phyloP scores from a whole-genome alignment of 2,329 filamentous ascomycete genomes.

The Lachnellula hyalina region DNA sequence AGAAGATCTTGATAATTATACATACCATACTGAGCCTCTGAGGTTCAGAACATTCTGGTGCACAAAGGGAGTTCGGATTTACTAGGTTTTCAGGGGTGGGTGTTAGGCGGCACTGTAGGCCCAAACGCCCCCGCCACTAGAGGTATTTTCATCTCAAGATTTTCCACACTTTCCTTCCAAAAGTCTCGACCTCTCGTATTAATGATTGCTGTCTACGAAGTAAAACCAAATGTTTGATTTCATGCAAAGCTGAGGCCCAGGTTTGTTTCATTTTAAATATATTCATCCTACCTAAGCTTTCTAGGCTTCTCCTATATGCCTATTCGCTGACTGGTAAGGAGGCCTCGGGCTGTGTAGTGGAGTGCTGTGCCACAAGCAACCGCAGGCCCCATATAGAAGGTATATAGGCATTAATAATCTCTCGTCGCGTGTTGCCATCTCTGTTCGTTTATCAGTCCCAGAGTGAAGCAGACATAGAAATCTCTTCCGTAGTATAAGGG shows the following conservation, averaged over 20 bases:
- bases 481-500: too few relatives aligned
- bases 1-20: neutral
- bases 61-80: too few relatives aligned
- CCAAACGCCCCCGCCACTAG: too few relatives aligned
- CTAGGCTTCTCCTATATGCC: neutral
- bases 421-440: neutral
- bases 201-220: too few relatives aligned
- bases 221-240: neutral
- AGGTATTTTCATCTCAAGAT: too few relatives aligned
- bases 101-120: too few relatives aligned
- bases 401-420: neutral
- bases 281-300: neutral
- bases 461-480: too few relatives aligned
- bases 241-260: neutral
- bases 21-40: too few relatives aligned
- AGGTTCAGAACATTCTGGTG: too few relatives aligned
- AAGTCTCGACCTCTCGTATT: too few relatives aligned
- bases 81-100: too few relatives aligned
- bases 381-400: neutral
- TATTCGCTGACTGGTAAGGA: neutral
- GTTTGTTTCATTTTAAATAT: neutral
- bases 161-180: too few relatives aligned
- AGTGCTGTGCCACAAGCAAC: neutral
- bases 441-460: neutral
- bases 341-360: neutral